Evolutionary conservation across 2,329 filamentous ascomycete genomes (phyloP).

Genomic region (Trichoderma sp.): DNA sequence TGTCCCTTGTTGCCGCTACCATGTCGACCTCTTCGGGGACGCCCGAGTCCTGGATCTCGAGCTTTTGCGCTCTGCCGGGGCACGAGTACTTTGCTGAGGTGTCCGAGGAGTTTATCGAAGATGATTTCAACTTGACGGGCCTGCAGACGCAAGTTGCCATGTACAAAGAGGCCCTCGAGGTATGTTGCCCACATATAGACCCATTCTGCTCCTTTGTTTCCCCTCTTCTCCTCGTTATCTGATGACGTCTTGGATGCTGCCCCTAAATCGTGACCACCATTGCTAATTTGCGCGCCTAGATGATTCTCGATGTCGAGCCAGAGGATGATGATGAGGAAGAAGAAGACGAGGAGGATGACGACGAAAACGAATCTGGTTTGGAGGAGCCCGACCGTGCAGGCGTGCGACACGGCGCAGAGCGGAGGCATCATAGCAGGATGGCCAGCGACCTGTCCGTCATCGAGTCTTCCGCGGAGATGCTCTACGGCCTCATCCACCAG

Average conservation of each 20-base stretch:
- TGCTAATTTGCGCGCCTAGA: constrained; percentile 47
- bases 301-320: constrained; percentile 98
- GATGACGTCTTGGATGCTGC: neutral
- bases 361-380: constrained; percentile 66
- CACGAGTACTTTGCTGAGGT: constrained; percentile 99
- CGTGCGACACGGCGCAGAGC: constrained; percentile 56
- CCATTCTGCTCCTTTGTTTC: neutral
- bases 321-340: constrained; percentile 91
- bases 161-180: constrained; percentile 98
- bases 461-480: constrained; percentile 95
- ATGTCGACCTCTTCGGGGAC: constrained; percentile 64
- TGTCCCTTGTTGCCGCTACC: constrained; percentile 23
- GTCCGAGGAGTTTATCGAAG: constrained; percentile 98
- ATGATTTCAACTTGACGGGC: constrained; percentile 98
- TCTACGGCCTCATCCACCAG: constrained; percentile 98
- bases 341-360: constrained; percentile 75
- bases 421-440: constrained; percentile 80
- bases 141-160: constrained; percentile 93
- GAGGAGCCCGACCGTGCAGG: constrained; percentile 56
- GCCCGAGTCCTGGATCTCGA: constrained; percentile 94
- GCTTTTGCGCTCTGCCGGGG: constrained; percentile 91
- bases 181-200: constrained; percentile 31
- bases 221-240: neutral
- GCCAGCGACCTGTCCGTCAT: constrained; percentile 93
- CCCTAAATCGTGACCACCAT: neutral